These are phyloP conservation scores for Phytophthora parvispora DNA, from an alignment of 352 stramenopile genomes.

Conservation along the genomic window DNA sequence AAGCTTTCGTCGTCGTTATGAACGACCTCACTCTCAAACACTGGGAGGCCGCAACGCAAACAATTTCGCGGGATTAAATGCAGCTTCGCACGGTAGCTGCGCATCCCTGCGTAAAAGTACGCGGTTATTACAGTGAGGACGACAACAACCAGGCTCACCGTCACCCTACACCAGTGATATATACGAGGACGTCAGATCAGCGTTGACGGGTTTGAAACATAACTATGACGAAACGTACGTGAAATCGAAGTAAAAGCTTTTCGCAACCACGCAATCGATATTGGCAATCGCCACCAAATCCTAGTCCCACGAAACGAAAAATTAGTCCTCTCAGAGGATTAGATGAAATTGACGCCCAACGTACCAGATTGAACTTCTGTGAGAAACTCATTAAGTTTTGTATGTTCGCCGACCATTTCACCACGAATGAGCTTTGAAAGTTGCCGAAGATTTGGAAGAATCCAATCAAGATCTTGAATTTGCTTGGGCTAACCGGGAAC, in stretches of 20 bases:
- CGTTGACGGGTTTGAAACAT: too few species aligned
- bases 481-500: constrained; percentile 73
- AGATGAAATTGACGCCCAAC: too few species aligned
- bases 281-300: constrained; percentile 79
- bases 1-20: constrained; percentile 67
- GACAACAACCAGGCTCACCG: constrained; percentile 55
- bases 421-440: constrained; percentile 71
- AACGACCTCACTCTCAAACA: constrained; percentile 61
- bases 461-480: constrained; percentile 85
- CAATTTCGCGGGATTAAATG: constrained; percentile 81
- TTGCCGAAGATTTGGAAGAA: constrained; percentile 90
- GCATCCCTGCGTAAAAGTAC: constrained; percentile 76
- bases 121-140: constrained; percentile 58
- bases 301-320: too few species aligned
- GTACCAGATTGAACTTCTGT: constrained; percentile 82
- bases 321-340: too few species aligned
- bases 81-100: constrained; percentile 71
- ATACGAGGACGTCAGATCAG: too few species aligned
- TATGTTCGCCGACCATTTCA: constrained; percentile 71
- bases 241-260: constrained; percentile 84
- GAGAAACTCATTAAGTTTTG: constrained; percentile 73
- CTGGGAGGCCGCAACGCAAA: constrained; percentile 66
- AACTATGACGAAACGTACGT: constrained; percentile 43
- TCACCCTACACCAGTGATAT: too few species aligned
- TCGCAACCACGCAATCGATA: constrained; percentile 80